Base-by-base conservation (phyloP, 2,329 filamentous ascomycete genomes). In the Daldinia sp. region DNA sequence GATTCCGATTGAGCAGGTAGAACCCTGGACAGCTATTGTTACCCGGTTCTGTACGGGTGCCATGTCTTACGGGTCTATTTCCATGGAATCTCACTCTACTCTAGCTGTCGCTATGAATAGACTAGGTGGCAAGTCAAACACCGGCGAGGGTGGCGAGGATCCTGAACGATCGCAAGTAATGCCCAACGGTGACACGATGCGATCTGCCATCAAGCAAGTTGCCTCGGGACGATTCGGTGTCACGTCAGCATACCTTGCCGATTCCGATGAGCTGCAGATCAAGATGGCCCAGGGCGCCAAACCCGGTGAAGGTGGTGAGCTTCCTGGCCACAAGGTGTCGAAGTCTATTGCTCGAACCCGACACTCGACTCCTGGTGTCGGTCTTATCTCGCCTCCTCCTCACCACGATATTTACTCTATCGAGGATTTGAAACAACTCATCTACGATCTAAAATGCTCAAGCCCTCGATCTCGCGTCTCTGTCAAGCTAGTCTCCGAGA, bases 251-350 rank as follows among this genome's bases (percentile, higher is more conserved):
- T 98, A 98, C 79, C 89, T 98, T 15, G 93, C 94, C 56, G 95
- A 98, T 80, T 93, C 95, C 18, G 95, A 98, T 77, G 94, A 98
- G 83, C 86, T 98, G 51, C 95, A 98, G 81, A 98, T 98, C 84
- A 98, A 98, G 88, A 98, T 98, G 95, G 95, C 95, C 9, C 95
- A 98, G 83, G 95, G 95, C 79, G 95, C 95, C 70, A 98, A 98
- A 88, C 95, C 95, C 63, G 95, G 95, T 82, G 95, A 98, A 82
- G 95, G 95, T 85, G 95, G 95, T 87, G 95, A 98, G 82, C 89
- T 98, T 78, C 95, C 95, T 56, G 95, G 95, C 44, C 94, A 98
- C 86, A 98, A 98, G 84, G 95, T 98, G 30, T 96, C 94, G 68
- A 93, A 93, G 77, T 93, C 93, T 6, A 98, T 98, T 81, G 95